Evolutionary conservation across 2,329 filamentous ascomycete species (phyloP).

Genomic region (Sclerotinia glacialis): DNA sequence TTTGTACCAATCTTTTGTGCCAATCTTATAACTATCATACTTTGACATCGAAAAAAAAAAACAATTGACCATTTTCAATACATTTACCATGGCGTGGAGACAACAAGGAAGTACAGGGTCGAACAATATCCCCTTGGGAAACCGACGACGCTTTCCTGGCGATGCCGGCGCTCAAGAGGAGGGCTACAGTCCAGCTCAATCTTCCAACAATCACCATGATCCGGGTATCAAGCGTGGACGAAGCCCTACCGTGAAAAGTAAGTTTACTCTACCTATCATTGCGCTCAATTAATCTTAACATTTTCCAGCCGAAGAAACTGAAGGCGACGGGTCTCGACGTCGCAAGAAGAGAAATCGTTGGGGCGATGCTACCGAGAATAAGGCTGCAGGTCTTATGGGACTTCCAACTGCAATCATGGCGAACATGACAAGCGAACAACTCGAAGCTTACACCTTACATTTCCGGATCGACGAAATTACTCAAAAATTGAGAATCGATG

Average conservation of each 20-base stretch:
- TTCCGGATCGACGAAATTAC: constrained; percentile 98
- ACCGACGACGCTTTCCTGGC: constrained; percentile 72
- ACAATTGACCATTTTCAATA: not conserved
- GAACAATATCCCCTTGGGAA: constrained; percentile 95
- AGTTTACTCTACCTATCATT: constrained; percentile 38
- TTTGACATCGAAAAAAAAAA: not conserved
- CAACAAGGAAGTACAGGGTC: constrained; percentile 89
- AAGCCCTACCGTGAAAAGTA: constrained; percentile 75
- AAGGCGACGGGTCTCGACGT: constrained; percentile 71
- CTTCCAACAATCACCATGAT: constrained; percentile 31
- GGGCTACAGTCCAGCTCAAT: constrained; percentile 33
- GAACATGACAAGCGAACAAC: constrained; percentile 97
- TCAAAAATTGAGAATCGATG: constrained; percentile 98
- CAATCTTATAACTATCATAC: too few relatives aligned
- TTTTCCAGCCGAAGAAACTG: constrained; percentile 35
- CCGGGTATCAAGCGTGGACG: constrained; percentile 75
- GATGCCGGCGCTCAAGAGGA: constrained; percentile 45
- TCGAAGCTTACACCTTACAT: constrained; percentile 95
- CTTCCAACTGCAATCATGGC: constrained; percentile 93
- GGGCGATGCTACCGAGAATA: constrained; percentile 97
- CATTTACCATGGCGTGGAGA: constrained; percentile 60
- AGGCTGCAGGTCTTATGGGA: constrained; percentile 96
- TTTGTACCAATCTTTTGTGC: not conserved
- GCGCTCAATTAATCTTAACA: constrained; percentile 24
- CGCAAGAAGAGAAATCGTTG: constrained; percentile 99